These are phyloP conservation scores for Umbelopsis ramanniana DNA, from an alignment of 192 early-diverging fungal species.

Conservation along the genomic window DNA sequence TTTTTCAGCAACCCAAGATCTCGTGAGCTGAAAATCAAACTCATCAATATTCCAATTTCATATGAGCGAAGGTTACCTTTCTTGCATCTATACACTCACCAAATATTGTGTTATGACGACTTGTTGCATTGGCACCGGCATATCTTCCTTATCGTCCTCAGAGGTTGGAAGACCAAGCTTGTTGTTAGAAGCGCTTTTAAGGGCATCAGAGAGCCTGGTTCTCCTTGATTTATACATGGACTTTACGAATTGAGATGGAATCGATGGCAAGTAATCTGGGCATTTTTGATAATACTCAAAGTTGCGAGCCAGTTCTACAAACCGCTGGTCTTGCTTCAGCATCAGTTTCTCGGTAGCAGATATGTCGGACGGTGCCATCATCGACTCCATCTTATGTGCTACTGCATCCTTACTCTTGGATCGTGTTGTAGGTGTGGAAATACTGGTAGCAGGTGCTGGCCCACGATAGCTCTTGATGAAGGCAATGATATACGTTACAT, in stretches of 20 bases:
- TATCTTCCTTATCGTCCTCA: background rate
- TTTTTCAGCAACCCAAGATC: constrained; percentile 71
- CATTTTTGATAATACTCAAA: constrained; percentile 8
- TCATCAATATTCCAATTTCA: constrained; percentile 41
- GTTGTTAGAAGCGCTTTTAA: constrained; percentile 14
- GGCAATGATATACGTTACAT: constrained; percentile 73
- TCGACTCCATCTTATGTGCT: background rate
- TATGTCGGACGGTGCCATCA: constrained; percentile 1
- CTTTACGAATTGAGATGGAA: background rate
- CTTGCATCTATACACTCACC: background rate
- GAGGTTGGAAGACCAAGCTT: background rate
- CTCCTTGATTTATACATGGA: background rate
- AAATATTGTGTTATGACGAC: constrained; percentile 4
- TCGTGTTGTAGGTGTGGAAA: background rate
- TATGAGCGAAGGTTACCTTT: background rate
- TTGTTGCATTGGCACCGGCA: background rate
- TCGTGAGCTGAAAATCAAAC: constrained; percentile 63
- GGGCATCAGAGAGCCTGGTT: constrained; percentile 17
- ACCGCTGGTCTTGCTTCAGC: constrained; percentile 52
- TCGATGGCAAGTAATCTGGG: background rate
- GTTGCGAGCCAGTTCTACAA: background rate
- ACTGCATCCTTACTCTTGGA: background rate
- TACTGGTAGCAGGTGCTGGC: background rate
- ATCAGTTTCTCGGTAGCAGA: background rate
- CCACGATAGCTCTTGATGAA: constrained; percentile 53